Evolutionary conservation across 1,284 basidiomycete genomes (phyloP).

Genomic region (Austropuccinia psidii): DNA sequence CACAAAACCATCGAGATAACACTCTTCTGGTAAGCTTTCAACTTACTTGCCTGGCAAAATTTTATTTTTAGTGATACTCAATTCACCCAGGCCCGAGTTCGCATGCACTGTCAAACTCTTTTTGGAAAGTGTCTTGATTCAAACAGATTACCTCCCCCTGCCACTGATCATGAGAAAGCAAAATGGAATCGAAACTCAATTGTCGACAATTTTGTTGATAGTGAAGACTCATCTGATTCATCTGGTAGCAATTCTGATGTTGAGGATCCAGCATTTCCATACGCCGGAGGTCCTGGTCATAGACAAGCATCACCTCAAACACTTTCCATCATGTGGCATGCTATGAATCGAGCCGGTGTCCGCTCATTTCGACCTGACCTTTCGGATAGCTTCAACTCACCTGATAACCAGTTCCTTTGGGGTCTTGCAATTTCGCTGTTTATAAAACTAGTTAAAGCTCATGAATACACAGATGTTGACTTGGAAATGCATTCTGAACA

Average conservation of each 20-base stretch:
- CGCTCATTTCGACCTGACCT: neutral
- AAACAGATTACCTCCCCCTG: constrained; percentile 15
- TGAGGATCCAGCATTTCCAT: neutral
- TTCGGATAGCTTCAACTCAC: neutral
- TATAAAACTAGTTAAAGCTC: neutral
- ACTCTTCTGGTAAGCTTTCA: constrained; percentile 4
- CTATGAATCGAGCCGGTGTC: neutral
- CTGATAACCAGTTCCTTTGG: neutral
- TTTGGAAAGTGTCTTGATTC: constrained; percentile 2
- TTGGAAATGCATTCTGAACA: neutral
- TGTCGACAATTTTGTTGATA: neutral
- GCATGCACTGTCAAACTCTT: neutral
- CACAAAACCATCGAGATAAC: neutral
- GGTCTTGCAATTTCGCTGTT: neutral
- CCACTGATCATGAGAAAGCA: constrained; percentile 9
- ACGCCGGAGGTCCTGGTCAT: constrained; percentile 5
- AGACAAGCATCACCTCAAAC: neutral
- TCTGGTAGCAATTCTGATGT: neutral
- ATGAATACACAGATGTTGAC: neutral
- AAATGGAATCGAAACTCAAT: neutral
- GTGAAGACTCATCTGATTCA: neutral
- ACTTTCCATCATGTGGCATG: constrained; percentile 8
- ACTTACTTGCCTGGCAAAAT: neutral
- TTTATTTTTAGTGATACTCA: neutral
- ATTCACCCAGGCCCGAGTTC: constrained; percentile 1